phyloP scores from a whole-genome alignment of 2,329 filamentous ascomycete genomes.

The Talaromyces sp. region DNA sequence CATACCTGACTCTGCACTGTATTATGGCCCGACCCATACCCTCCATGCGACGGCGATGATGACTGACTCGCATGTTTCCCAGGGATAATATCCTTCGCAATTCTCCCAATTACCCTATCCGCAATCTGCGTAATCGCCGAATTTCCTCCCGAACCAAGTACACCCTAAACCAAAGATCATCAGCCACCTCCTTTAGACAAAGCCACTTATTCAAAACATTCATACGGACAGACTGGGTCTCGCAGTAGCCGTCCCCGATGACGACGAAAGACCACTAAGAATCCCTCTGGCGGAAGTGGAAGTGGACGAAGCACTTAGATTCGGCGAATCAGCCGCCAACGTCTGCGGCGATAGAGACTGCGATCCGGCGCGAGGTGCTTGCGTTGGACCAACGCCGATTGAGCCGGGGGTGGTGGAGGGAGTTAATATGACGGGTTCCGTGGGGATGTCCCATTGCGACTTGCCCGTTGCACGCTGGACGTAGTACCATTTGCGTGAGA shows the following conservation, averaged over 20 bases:
- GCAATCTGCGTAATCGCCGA: conserved; percentile 20
- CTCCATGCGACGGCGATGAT: conserved; percentile 2
- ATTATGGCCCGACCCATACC: conserved; percentile 11
- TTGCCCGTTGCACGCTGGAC: conserved; percentile 39
- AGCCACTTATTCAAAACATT: neutral
- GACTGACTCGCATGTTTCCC: conserved; percentile 12
- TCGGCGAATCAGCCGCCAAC: conserved; percentile 10
- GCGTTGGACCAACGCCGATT: conserved; percentile 27
- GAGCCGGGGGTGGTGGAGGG: conserved; percentile 33
- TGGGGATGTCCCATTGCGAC: conserved; percentile 41
- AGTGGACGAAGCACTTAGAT: neutral
- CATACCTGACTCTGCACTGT: conserved; percentile 18
- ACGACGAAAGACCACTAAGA: conserved; percentile 4
- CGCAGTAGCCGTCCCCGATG: conserved; percentile 13
- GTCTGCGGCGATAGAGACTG: conserved; percentile 23
- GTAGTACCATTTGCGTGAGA: conserved; percentile 38
- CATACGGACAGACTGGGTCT: conserved; percentile 29
- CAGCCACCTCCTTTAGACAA: conserved; percentile 21
- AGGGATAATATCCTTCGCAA: conserved; percentile 20
- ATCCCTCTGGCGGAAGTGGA: conserved; percentile 4
- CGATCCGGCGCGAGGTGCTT: conserved; percentile 26
- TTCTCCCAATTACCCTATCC: conserved; percentile 20
- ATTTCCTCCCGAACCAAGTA: conserved; percentile 10
- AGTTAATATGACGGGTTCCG: conserved; percentile 37
- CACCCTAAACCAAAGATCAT: conserved; percentile 20